Conservation (phyloP, 495 filamentous ascomycete genomes). For the Xylaria flabelliformis region DNA sequence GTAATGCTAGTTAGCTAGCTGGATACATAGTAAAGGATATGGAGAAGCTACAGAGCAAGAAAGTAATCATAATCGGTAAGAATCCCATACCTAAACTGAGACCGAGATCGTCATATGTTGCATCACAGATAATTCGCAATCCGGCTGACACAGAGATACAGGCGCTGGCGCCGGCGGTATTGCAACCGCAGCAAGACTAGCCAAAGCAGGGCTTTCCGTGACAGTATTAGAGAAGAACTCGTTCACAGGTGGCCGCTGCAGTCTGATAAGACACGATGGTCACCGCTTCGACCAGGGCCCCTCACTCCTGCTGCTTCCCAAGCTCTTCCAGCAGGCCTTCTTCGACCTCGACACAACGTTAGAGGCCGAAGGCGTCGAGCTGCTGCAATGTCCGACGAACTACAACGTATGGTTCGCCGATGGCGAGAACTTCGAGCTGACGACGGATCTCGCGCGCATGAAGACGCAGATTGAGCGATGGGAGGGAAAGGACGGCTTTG, state of each 20-base stretch:
- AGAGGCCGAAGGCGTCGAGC: slow-evolving; percentile 62
- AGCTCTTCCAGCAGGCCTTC: slow-evolving; percentile 68
- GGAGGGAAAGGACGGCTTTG: slow-evolving; percentile 70
- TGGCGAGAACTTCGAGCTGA: slow-evolving; percentile 62
- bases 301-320: slow-evolving; percentile 70
- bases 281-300: slow-evolving; percentile 77
- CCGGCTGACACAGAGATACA: slow-evolving; percentile 32
- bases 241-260: slow-evolving; percentile 71
- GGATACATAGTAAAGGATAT: neutral
- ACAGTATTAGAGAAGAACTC: slow-evolving; percentile 73
- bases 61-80: slow-evolving; percentile 57
- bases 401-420: slow-evolving; percentile 73
- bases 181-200: slow-evolving; percentile 68
- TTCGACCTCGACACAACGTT: slow-evolving; percentile 66
- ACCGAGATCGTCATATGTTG: neutral
- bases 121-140: neutral
- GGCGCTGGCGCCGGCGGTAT: slow-evolving; percentile 74
- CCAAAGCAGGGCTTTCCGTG: slow-evolving; percentile 68
- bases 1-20: neutral
- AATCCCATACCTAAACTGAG: neutral
- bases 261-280: slow-evolving; percentile 59
- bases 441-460: slow-evolving; percentile 66
- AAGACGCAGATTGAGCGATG: slow-evolving; percentile 69
- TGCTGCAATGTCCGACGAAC: slow-evolving; percentile 73
- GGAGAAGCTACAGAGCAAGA: slow-evolving; percentile 37